phyloP scores from a whole-genome alignment of 352 stramenopile genomes.

The Phytophthora sansomeana region DNA sequence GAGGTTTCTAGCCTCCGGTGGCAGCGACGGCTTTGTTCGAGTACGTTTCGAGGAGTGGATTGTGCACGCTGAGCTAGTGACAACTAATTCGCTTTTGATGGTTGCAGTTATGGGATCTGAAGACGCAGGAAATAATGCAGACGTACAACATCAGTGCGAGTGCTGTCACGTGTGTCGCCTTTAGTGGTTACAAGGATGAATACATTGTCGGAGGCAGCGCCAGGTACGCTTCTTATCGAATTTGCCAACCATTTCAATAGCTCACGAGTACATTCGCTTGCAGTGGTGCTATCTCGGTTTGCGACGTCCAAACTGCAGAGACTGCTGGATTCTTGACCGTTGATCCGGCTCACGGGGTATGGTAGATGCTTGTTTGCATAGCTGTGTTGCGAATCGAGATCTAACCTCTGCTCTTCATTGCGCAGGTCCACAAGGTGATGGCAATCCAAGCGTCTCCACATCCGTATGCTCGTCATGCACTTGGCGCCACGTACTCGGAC shows the following conservation, averaged over 20 bases:
- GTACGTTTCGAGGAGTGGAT: conserved; percentile 26
- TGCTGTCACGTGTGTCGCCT: conserved; percentile 66
- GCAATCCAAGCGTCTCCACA: conserved; percentile 67
- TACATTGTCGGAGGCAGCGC: conserved; percentile 73
- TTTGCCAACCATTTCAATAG: neutral
- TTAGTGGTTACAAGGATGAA: conserved; percentile 81
- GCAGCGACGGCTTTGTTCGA: conserved; percentile 62
- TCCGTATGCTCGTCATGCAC: conserved; percentile 60
- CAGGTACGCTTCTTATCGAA: no score
- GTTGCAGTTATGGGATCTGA: conserved; percentile 73
- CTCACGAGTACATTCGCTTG: neutral
- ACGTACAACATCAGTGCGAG: conserved; percentile 70
- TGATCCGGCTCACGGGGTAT: conserved; percentile 51
- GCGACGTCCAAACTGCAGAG: conserved; percentile 67
- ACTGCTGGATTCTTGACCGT: conserved; percentile 57
- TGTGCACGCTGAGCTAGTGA: neutral
- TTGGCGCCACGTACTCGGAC: conserved; percentile 67
- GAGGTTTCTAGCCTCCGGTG: conserved; percentile 68
- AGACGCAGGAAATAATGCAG: conserved; percentile 77
- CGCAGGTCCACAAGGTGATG: conserved; percentile 62
- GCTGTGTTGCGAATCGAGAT: neutral
- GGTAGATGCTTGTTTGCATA: neutral
- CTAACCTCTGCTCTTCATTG: neutral
- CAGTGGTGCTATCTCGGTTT: conserved; percentile 73
- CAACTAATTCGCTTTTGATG: neutral